phyloP scores from a whole-genome alignment of 176 grass and related monocot genomes.

The Aegilops umbellulata region DNA sequence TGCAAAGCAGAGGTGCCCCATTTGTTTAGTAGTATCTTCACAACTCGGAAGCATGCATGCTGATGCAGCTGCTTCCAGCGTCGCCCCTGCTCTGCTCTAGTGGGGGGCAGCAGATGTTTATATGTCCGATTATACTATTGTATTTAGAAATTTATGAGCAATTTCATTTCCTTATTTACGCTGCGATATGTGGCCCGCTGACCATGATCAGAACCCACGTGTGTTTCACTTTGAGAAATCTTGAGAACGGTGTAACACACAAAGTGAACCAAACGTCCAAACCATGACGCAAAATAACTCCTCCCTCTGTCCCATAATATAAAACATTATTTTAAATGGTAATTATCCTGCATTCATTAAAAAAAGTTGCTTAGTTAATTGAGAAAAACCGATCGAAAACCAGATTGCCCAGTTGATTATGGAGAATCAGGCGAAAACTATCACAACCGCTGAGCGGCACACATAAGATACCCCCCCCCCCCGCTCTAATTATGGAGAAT shows the following conservation, averaged over 20 bases:
- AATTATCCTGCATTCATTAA: no score
- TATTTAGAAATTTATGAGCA: constrained; percentile 16
- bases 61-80: background rate
- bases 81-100: constrained; percentile 1
- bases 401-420: no score
- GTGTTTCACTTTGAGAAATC: background rate
- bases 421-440: no score
- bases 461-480: no score
- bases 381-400: no score
- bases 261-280: no score
- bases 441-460: no score
- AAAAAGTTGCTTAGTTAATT: no score
- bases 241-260: background rate
- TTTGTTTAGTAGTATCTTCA: constrained; percentile 16
- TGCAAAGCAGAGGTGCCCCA: constrained; percentile 12
- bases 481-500: no score
- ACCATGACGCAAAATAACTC: background rate
- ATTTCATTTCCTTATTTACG: constrained; percentile 1
- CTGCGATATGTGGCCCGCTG: background rate
- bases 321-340: no score
- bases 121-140: constrained; percentile 14
- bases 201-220: background rate
- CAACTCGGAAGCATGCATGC: constrained; percentile 7
- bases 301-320: no score
- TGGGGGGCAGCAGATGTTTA: constrained; percentile 7